These are phyloP conservation scores for Eucalyptus regnans DNA, from an alignment of 345 rosid genomes.

Conservation along the genomic window DNA sequence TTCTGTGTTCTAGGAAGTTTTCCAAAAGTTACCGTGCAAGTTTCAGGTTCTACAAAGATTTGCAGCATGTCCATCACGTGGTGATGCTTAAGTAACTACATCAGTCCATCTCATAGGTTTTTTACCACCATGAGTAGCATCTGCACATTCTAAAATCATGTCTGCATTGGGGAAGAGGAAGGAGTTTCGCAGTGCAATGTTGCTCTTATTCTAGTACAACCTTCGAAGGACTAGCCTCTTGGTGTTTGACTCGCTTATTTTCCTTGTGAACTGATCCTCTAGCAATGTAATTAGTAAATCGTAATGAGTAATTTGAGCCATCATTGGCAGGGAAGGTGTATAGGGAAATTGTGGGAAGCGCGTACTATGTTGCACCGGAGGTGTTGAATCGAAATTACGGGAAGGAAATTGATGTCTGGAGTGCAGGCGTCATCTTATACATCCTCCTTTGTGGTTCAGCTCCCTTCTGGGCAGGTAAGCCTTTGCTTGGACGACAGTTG, in stretches of 20 bases:
- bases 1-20: neutral
- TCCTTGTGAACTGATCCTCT: neutral
- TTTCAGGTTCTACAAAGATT: neutral
- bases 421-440: slow-evolving; percentile 85
- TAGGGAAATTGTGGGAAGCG: slow-evolving; percentile 61
- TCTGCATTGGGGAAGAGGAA: neutral
- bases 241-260: neutral
- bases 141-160: neutral
- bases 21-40: neutral
- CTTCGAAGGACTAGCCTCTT: neutral
- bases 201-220: neutral
- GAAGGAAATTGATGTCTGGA: slow-evolving; percentile 91
- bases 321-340: slow-evolving; percentile 43
- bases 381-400: slow-evolving; percentile 61
- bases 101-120: neutral
- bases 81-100: neutral
- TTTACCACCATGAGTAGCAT: neutral
- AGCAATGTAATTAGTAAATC: neutral
- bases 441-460: slow-evolving; percentile 91
- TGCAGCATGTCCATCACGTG: neutral
- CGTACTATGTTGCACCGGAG: slow-evolving; percentile 94
- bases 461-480: slow-evolving; percentile 91
- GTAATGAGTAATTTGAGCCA: neutral
- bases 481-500: neutral
- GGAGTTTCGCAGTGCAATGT: neutral